Evolutionary conservation across 2,329 filamentous ascomycete species (phyloP).

Genomic region (Epichloe elymi): DNA sequence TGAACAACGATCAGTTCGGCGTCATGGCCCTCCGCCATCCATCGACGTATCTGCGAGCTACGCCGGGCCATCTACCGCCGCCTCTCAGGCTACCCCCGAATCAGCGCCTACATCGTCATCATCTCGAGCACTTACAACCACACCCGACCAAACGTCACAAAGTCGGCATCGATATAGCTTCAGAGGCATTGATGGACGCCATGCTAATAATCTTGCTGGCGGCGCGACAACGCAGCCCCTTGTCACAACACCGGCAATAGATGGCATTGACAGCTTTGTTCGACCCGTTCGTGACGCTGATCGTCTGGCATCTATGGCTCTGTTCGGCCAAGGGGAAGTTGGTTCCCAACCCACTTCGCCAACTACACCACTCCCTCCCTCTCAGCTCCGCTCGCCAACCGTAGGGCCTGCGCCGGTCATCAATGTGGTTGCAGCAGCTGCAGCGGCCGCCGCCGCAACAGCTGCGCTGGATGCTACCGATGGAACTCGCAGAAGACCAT

Average conservation of each 20-base stretch:
- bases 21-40: conserved; percentile 71
- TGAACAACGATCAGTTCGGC: conserved; percentile 50
- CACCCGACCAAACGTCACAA: conserved; percentile 11
- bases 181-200: conserved; percentile 37
- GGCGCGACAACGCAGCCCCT: conserved; percentile 46
- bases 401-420: conserved; percentile 32
- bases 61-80: conserved; percentile 23
- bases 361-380: conserved; percentile 64
- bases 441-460: conserved; percentile 27
- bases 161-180: conserved; percentile 37
- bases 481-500: conserved; percentile 58
- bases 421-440: conserved; percentile 34
- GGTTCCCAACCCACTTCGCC: conserved; percentile 87
- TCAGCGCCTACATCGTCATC: conserved; percentile 9
- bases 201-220: conserved; percentile 34
- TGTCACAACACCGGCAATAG: conserved; percentile 53
- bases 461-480: conserved; percentile 34
- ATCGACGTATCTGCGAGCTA: conserved; percentile 35
- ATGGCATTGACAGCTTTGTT: conserved; percentile 59
- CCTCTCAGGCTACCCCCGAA: conserved; percentile 14
- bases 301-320: conserved; percentile 69
- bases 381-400: conserved; percentile 43
- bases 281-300: conserved; percentile 72
- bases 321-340: conserved; percentile 53
- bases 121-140: conserved; percentile 7